Percentiles rank a stretch among this genome's conserved stretches.
Evolutionary conservation across 2,329 filamentous ascomycete genomes (phyloP).

Genomic region (Mariannaea sp.): DNA sequence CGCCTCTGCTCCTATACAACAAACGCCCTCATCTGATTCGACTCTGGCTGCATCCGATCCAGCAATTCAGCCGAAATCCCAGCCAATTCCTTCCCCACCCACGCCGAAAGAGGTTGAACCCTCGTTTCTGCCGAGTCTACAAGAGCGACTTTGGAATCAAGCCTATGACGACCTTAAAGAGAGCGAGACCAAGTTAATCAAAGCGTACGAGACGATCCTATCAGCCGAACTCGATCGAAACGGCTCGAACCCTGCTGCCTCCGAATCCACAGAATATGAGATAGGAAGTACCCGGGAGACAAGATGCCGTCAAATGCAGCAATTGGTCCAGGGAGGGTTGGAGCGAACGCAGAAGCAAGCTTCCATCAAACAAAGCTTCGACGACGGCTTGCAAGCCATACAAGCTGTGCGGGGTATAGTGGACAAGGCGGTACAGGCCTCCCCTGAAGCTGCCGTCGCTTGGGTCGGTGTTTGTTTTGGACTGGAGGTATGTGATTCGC

Average conservation of each 20-base stretch:
- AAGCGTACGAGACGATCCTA: constrained; percentile 31
- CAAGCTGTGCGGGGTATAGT: constrained; percentile 35
- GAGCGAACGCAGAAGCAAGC: constrained; percentile 34
- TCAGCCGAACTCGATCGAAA: constrained; percentile 14
- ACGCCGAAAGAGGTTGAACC: not conserved
- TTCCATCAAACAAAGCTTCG: constrained; percentile 33
- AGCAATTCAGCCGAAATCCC: not conserved
- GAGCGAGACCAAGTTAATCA: constrained; percentile 14
- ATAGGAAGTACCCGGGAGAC: constrained; percentile 14
- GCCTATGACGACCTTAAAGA: constrained; percentile 28
- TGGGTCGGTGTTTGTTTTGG: constrained; percentile 44
- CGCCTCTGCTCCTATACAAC: not conserved
- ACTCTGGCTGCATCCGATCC: not conserved
- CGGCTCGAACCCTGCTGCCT: not conserved
- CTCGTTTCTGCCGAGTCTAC: not conserved
- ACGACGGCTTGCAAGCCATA: constrained; percentile 31
- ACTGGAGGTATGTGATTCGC: constrained; percentile 39
- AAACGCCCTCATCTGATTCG: not conserved
- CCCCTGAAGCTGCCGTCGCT: constrained; percentile 43
- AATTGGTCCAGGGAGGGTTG: constrained; percentile 37
- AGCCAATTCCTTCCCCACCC: not conserved
- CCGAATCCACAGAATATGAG: constrained; percentile 6
- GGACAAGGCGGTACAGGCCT: constrained; percentile 33
- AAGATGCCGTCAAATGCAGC: constrained; percentile 36
- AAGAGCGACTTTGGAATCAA: constrained; percentile 23